Evolutionary conservation across 345 rosid species (phyloP).

Genomic region (Raphanus sativus): DNA sequence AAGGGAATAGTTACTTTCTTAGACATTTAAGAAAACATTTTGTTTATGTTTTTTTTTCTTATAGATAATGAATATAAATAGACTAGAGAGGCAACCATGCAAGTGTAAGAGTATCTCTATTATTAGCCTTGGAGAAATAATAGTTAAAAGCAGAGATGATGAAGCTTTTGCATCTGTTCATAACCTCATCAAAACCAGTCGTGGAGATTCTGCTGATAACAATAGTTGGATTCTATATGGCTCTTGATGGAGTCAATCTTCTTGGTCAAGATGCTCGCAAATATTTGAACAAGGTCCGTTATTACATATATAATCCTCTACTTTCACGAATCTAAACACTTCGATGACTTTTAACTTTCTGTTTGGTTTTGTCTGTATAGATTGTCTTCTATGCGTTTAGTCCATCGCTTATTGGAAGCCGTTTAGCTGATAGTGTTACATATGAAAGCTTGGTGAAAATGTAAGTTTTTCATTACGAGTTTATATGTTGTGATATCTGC

Average conservation of each 20-base stretch:
- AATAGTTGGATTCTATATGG: conserved; percentile 54
- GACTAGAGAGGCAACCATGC: not conserved
- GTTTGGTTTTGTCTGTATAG: conserved; percentile 16
- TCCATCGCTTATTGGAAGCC: conserved; percentile 58
- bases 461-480: conserved; percentile 35
- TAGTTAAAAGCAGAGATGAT: conserved; percentile 16
- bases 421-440: conserved; percentile 53
- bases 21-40: not conserved
- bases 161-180: conserved; percentile 54
- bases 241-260: conserved; percentile 49
- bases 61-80: not conserved
- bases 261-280: conserved; percentile 59
- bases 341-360: not conserved
- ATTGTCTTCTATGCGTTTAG: conserved; percentile 60
- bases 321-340: not conserved
- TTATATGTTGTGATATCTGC: not conserved
- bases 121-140: not conserved
- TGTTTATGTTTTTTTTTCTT: not conserved
- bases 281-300: conserved; percentile 45
- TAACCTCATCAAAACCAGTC: conserved; percentile 58
- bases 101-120: not conserved
- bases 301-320: not conserved
- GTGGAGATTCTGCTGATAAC: conserved; percentile 56
- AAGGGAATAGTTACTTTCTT: not conserved
- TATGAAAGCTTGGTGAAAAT: conserved; percentile 50